phyloP scores from a whole-genome alignment of 2,329 filamentous ascomycete species.

The Mycocentrospora acerina region DNA sequence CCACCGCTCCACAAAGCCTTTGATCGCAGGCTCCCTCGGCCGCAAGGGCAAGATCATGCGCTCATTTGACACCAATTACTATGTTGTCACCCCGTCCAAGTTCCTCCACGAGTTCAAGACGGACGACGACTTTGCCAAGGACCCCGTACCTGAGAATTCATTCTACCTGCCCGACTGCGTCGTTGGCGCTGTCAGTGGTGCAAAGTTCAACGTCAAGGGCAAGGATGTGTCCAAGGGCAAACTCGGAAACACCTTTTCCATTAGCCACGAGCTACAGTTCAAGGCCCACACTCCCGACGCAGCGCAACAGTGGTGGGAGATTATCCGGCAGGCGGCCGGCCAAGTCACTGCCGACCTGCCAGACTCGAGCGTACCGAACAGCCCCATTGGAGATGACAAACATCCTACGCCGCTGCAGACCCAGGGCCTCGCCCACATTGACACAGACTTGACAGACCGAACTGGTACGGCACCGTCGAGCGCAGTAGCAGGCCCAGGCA shows the following conservation, averaged over 20 bases:
- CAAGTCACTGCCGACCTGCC: slow-evolving; percentile 46
- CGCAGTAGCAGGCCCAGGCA: slow-evolving; percentile 17
- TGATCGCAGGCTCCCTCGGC: slow-evolving; percentile 87
- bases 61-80: slow-evolving; percentile 78
- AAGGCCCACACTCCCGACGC: slow-evolving; percentile 81
- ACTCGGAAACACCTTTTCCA: slow-evolving; percentile 77
- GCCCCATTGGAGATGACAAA: slow-evolving; percentile 30
- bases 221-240: slow-evolving; percentile 82
- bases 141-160: slow-evolving; percentile 81
- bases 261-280: slow-evolving; percentile 78
- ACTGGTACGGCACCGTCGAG: not conserved
- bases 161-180: slow-evolving; percentile 90
- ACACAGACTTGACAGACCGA: slow-evolving; percentile 7
- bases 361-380: slow-evolving; percentile 36
- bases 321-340: slow-evolving; percentile 65
- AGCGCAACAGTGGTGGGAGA: slow-evolving; percentile 80
- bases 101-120: slow-evolving; percentile 97
- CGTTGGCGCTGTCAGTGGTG: slow-evolving; percentile 69
- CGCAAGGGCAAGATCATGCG: slow-evolving; percentile 88
- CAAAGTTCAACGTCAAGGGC: slow-evolving; percentile 93
- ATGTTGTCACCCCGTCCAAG: slow-evolving; percentile 83
- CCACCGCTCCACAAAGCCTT: slow-evolving; percentile 74
- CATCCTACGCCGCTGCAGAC: slow-evolving; percentile 37
- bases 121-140: slow-evolving; percentile 70
- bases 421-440: slow-evolving; percentile 28